phyloP scores from a whole-genome alignment of 2,329 filamentous ascomycete species.

The Colletotrichum salicis region DNA sequence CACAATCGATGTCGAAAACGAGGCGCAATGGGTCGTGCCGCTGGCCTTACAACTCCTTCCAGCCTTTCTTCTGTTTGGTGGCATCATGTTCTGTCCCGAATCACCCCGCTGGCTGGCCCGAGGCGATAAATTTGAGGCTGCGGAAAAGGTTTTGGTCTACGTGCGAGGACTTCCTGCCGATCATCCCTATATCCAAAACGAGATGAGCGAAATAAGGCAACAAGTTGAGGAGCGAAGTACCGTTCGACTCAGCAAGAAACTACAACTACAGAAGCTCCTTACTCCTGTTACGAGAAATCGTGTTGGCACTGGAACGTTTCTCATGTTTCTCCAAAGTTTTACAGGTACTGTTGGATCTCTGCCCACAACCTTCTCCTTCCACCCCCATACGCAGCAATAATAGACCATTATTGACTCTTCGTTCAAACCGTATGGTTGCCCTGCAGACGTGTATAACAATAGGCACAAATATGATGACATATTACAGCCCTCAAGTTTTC shows the following conservation, averaged over 20 bases:
- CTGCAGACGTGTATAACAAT: too few relatives aligned
- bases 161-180: slow-evolving; percentile 39
- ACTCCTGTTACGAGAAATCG: slow-evolving; percentile 52
- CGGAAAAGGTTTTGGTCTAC: slow-evolving; percentile 49
- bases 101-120: slow-evolving; percentile 50
- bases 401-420: too few relatives aligned
- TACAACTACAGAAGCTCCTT: slow-evolving; percentile 47
- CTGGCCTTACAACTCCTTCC: slow-evolving; percentile 55
- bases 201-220: slow-evolving; percentile 66
- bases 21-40: slow-evolving; percentile 54
- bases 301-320: slow-evolving; percentile 62
- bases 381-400: too few relatives aligned
- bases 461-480: too few relatives aligned
- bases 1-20: slow-evolving; percentile 22
- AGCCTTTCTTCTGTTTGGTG: slow-evolving; percentile 45
- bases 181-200: slow-evolving; percentile 44
- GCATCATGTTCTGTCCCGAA: slow-evolving; percentile 50
- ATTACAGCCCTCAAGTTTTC: slow-evolving; percentile 41
- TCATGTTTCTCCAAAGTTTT: slow-evolving; percentile 54
- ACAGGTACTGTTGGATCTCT: slow-evolving; percentile 36
- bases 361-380: background rate
- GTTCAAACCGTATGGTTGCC: too few relatives aligned
- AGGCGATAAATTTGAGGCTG: slow-evolving; percentile 51
- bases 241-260: slow-evolving; percentile 42
- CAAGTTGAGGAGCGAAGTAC: slow-evolving; percentile 62